Evolutionary conservation across 2,329 filamentous ascomycete genomes (phyloP).

Genomic region (Cordyceps tenuipes): DNA sequence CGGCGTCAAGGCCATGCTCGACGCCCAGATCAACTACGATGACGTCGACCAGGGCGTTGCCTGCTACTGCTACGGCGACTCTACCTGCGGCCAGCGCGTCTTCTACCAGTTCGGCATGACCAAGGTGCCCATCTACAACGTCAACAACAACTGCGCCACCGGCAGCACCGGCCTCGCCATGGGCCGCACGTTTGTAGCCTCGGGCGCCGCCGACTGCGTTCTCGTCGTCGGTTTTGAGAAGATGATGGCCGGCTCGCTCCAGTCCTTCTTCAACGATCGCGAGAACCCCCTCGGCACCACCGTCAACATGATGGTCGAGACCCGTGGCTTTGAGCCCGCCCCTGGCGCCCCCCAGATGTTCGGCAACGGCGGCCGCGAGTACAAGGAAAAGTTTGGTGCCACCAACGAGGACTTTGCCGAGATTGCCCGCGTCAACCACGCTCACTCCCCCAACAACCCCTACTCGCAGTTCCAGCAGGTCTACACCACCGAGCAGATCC

Average conservation of each 20-base stretch:
- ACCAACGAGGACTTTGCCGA: constrained; percentile 82
- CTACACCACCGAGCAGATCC: constrained; percentile 78
- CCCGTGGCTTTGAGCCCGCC: constrained; percentile 70
- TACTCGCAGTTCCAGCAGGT: constrained; percentile 97
- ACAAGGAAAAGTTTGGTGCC: constrained; percentile 93
- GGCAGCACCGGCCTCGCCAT: constrained; percentile 87
- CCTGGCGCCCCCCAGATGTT: constrained; percentile 90
- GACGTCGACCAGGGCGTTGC: constrained; percentile 90
- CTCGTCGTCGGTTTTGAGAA: constrained; percentile 95
- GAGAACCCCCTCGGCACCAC: constrained; percentile 69
- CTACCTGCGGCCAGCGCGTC: constrained; percentile 87
- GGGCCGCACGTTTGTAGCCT: constrained; percentile 68
- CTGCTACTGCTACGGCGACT: constrained; percentile 98
- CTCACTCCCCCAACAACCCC: constrained; percentile 83
- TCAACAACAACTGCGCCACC: constrained; percentile 98
- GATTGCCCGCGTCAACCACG: constrained; percentile 87
- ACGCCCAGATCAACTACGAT: constrained; percentile 90
- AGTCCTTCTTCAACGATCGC: constrained; percentile 77
- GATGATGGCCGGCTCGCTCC: constrained; percentile 88
- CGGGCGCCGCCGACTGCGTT: constrained; percentile 78
- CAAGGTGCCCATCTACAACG: constrained; percentile 90
- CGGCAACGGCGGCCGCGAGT: constrained; percentile 86
- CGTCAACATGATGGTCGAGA: constrained; percentile 71
- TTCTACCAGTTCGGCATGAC: constrained; percentile 99
- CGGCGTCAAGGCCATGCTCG: constrained; percentile 75